Conservation (phyloP, 2,329 filamentous ascomycete species). For the Exophiala calicioides region DNA sequence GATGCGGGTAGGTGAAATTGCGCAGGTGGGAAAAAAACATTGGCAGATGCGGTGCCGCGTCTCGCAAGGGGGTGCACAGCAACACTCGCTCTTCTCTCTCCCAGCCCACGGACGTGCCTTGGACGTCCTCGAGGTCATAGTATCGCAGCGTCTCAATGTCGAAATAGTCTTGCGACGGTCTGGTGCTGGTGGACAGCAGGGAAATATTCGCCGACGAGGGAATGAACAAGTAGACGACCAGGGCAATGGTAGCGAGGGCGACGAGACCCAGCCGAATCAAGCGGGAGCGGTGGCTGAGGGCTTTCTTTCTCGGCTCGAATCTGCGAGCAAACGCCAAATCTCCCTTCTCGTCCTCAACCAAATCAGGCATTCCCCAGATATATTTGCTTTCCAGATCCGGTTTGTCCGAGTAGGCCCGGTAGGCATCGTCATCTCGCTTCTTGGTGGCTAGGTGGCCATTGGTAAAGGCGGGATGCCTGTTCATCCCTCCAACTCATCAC, state of each 20-base stretch:
- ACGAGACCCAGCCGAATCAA: constrained; percentile 37
- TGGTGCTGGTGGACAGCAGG: constrained; percentile 8
- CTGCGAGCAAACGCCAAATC: constrained; percentile 22
- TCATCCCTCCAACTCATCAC: constrained; percentile 58
- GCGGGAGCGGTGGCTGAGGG: constrained; percentile 21
- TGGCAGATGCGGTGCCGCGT: constrained; percentile 84
- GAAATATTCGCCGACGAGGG: constrained; percentile 64
- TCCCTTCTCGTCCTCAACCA: constrained; percentile 30
- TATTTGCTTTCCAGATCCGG: constrained; percentile 48
- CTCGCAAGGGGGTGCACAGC: constrained; percentile 88
- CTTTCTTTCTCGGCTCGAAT: constrained; percentile 26
- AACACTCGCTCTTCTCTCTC: constrained; percentile 94
- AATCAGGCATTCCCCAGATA: constrained; percentile 24
- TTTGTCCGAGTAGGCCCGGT: constrained; percentile 88
- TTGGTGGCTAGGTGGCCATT: constrained; percentile 75
- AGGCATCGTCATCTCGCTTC: constrained; percentile 66
- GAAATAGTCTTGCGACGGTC: constrained; percentile 54
- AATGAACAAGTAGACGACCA: constrained; percentile 71
- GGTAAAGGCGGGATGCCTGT: constrained; percentile 79
- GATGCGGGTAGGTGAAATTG: constrained; percentile 96
- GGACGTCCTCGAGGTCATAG: constrained; percentile 89
- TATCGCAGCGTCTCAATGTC: constrained; percentile 95
- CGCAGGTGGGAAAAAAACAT: constrained; percentile 99
- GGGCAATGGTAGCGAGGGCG: constrained; percentile 59
- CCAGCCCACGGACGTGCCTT: constrained; percentile 91